Evolutionary conservation across 1,139 yeast species (phyloP), one percentile per base, ranked within the genome.

Genomic region (Scheffersomyces quercinus): DNA sequence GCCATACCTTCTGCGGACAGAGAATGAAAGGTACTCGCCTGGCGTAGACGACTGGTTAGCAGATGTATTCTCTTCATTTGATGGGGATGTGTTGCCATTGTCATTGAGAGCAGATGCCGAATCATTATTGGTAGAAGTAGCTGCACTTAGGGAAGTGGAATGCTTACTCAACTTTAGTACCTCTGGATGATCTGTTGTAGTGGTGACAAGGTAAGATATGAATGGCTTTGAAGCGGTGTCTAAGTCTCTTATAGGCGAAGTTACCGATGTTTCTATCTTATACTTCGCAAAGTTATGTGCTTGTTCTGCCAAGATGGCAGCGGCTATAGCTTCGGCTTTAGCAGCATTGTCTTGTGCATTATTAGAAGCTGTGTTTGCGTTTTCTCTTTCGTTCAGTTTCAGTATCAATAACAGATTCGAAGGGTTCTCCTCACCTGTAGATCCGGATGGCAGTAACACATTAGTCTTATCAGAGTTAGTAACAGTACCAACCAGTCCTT

Each of bases 201-300:
- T 85, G 12, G 87, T 80, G 29, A 93, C 75, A 40, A 88, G 77
- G 59, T 89, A 93, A 4, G 96, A 82, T 8, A 90, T 88, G 63
- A 74, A 91, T 4, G 95, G 85, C 52, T 85, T 86, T 50, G 88
- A 88, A 2, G 88, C 86, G 39, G 88, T 88, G 52, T 82, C 83
- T 51, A 72, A 55, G 51, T 88, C 96, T 57, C 89, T 84, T 53
- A 83, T 83, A 0, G 98, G 97, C 35, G 80, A 80, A 4, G 81
- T 68, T 3, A 89, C 95, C 3, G 66, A 57, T 12, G 79, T 62
- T n/a, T 62, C 58, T 26, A 79, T 68, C 24, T 44, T 35, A 47
- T 62, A 67, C 37, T 53, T 54, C 24, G 56, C 61, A 47, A 58
- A 63, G 13, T 41, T 35, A 39, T 50, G 48, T 37, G 46, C 38